Evolutionary conservation across 345 rosid species (phyloP), one percentile per base, ranked within the genome.

Genomic region (Heritiera littoralis): DNA sequence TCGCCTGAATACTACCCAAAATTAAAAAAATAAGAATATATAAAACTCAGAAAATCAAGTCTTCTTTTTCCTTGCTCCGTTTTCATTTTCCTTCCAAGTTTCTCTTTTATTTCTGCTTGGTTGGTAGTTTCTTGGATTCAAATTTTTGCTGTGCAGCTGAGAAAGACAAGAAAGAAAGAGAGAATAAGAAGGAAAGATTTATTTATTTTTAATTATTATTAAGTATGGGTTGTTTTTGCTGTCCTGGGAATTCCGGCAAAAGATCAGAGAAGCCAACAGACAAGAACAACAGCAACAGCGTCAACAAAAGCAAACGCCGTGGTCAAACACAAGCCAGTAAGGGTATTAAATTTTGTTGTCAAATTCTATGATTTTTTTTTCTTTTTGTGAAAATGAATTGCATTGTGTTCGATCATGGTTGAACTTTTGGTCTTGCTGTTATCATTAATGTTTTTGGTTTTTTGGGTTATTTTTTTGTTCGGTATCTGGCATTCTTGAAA

Each of bases 201-300:
- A 7, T 7, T 7, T 13, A 23, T 48, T 71, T 54, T 15, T 56
- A 15, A 13, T 15, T 68, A 40, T 69, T 14, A 11, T 69, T 79
- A 6, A 83, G 75, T 43, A 92, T 93, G 98, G 93, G 91, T 61
- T 93, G 96, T 81, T 90, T 92, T 80, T 48, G 90, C 65, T 92
- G 86, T 70, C 8, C 82, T 75, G 83, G 85, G 59, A 82, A 83
- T 82, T 82, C 90, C 8, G 84, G 60, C 75, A 85, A 80, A 80
- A 85, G 85, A 81, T 76, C 86, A 51, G 88, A 83, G 63, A 81
- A 85, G 28, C 68, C 41, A 15, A 77, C 11, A 8, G 60, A 76
- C 10, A 55, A 18, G 63, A 76, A 54, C 80, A 60, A 14, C 40
- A 61, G 48, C 13, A 64, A 43, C 71, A 81, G 18, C 72, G 80